These are phyloP conservation scores for Penicillium sp. DNA, from an alignment of 2,329 filamentous ascomycete species.

Conservation along the genomic window DNA sequence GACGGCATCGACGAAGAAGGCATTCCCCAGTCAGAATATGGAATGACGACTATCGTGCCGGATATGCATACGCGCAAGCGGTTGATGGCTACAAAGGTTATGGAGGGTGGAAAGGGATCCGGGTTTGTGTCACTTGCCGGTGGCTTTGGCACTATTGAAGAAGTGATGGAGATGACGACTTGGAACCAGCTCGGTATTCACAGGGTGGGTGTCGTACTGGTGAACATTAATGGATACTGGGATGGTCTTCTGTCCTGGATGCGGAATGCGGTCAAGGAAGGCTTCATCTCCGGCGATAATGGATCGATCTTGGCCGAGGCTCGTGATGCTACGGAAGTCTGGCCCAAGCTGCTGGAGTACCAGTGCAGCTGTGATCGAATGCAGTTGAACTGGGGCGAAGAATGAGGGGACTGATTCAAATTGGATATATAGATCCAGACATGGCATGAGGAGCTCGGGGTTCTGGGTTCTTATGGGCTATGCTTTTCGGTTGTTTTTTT, in stretches of 20 bases:
- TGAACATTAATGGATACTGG: slow-evolving; percentile 92
- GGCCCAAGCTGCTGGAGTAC: slow-evolving; percentile 73
- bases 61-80: slow-evolving; percentile 98
- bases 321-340: slow-evolving; percentile 70
- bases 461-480: slow-evolving; percentile 1
- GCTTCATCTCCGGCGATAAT: slow-evolving; percentile 75
- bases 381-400: slow-evolving; percentile 78
- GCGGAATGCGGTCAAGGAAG: slow-evolving; percentile 70
- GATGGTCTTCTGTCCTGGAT: slow-evolving; percentile 86
- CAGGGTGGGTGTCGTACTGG: slow-evolving; percentile 73
- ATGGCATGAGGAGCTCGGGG: slow-evolving; percentile 4
- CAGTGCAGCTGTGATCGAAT: slow-evolving; percentile 74
- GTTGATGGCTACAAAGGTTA: slow-evolving; percentile 87
- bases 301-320: slow-evolving; percentile 79
- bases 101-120: slow-evolving; percentile 77
- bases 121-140: slow-evolving; percentile 89
- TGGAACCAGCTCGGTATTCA: slow-evolving; percentile 99
- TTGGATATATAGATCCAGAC: neutral
- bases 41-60: slow-evolving; percentile 81
- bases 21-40: slow-evolving; percentile 61
- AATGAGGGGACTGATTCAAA: slow-evolving; percentile 46
- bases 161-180: slow-evolving; percentile 88
- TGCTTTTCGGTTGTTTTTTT: neutral
- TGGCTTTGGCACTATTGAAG: slow-evolving; percentile 94
- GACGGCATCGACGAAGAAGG: slow-evolving; percentile 43